Base-by-base conservation (phyloP, 2,329 filamentous ascomycete genomes). In the Xylaria sp. region DNA sequence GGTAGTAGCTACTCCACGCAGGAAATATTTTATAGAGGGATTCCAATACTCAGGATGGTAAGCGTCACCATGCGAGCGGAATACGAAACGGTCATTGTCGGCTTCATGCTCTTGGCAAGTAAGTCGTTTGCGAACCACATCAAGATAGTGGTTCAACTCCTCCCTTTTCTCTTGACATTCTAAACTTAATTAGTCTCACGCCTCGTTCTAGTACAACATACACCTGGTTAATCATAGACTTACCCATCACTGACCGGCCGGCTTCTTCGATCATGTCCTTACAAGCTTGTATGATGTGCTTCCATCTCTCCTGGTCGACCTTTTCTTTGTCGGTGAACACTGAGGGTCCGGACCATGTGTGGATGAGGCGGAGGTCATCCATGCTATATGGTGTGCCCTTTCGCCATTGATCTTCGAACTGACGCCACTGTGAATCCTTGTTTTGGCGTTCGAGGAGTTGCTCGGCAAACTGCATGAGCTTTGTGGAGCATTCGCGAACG, bases 1-100 rank as follows among this genome's bases (percentile, higher is more conserved):
- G 0, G 81, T 81, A 13, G 84, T 84, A 15, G 82, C 84, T 25
- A 89, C 81, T 31, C 87, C 87, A 44, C 86, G 84, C 3, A 89
- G 81, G 1, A 82, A 78, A 66, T 86, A 88, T 65, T 80, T 83
- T 60, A 84, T 66, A 5, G 67, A 80, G 12, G 82, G 78, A 39
- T 80, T 79, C 67, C 81, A 83, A 31, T 81, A 77, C 50, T 82
- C 75, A n/a, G 78, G 78, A 31, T 69, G 69, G 52, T 78, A 79
- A 18, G 72, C 65, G 9, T 71, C 64, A 10, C 73, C 63, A 46
- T 74, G 65, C 6, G 73, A 70, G 6, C 73, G 74, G 61, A 75
- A 76, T 55, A 79, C 76, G 61, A 74, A 77, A 34, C 71, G 71
- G 12, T 76, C 73, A n/a, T 78, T 58, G 37, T 76, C 73, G 3